Evolutionary conservation across 1,139 yeast species (phyloP).

Genomic region (Kodamaea sp.): DNA sequence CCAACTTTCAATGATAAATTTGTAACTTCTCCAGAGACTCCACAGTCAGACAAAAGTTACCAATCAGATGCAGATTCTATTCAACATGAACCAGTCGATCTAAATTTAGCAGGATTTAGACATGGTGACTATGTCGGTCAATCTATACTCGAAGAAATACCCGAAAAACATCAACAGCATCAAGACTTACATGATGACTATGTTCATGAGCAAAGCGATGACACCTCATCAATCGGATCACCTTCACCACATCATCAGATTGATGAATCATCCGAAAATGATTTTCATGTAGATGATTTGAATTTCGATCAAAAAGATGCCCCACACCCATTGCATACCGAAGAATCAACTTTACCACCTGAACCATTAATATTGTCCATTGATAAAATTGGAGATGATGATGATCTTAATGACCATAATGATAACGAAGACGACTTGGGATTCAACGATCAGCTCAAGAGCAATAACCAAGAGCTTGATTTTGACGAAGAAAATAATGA

Average conservation of each 20-base stretch:
- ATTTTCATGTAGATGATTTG: too few species aligned
- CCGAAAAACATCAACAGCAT: not conserved
- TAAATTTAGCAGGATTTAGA: constrained; percentile 18
- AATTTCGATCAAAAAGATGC: too few species aligned
- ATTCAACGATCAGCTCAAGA: constrained; percentile 23
- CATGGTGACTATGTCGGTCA: not conserved
- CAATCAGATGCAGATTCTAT: constrained; percentile 38
- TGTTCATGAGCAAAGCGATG: not conserved
- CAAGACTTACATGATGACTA: too few species aligned
- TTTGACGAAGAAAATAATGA: not conserved
- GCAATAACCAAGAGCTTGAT: constrained; percentile 13
- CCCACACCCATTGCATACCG: too few species aligned
- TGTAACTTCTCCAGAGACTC: constrained; percentile 24
- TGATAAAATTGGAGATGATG: constrained; percentile 12
- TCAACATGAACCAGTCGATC: constrained; percentile 31
- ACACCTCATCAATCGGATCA: not conserved
- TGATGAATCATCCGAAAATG: constrained; percentile 1
- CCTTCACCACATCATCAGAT: not conserved
- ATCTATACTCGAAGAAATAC: not conserved
- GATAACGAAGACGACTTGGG: constrained; percentile 27
- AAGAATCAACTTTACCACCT: constrained; percentile 4
- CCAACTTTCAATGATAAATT: constrained; percentile 19
- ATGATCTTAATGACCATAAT: constrained; percentile 6
- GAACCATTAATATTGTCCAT: constrained; percentile 26
- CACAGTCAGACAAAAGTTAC: constrained; percentile 32